These are phyloP conservation scores for Pinus albicaulis DNA, from an alignment of 75 land plant genomes.

Conservation along the genomic window DNA sequence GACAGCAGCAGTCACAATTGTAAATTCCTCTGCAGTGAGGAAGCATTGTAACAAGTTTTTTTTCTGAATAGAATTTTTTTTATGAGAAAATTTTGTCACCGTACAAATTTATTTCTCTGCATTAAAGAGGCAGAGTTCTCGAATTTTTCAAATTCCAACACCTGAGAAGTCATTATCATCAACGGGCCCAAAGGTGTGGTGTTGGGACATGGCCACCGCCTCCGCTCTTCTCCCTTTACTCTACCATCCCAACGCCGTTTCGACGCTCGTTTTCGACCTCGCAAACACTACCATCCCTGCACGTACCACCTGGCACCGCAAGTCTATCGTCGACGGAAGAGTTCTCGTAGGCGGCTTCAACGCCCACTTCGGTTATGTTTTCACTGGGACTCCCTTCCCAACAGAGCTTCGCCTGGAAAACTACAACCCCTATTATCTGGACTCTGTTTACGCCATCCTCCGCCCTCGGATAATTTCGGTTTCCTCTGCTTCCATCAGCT, in stretches of 20 bases:
- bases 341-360: constrained; percentile 66
- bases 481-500: constrained; percentile 10
- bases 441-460: neutral
- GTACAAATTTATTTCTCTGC: no score
- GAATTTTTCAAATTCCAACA: no score
- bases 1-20: no score
- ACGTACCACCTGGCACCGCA: constrained; percentile 64
- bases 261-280: constrained; percentile 14
- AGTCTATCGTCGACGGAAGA: constrained; percentile 46
- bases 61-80: no score
- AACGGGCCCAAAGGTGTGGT: constrained; percentile 64
- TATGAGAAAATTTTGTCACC: no score
- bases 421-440: constrained; percentile 30
- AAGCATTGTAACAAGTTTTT: no score
- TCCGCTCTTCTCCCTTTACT: constrained; percentile 51
- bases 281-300: constrained; percentile 29
- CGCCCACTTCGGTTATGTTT: constrained; percentile 39
- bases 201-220: constrained; percentile 44
- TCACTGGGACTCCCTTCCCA: constrained; percentile 38
- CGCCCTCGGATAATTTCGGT: constrained; percentile 13
- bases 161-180: constrained; percentile 59
- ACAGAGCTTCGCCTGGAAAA: constrained; percentile 56
- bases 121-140: no score
- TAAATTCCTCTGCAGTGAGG: no score
- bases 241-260: constrained; percentile 18